Conservation (phyloP, 1,139 yeast species). For the Yamadazyma dushanensis region DNA sequence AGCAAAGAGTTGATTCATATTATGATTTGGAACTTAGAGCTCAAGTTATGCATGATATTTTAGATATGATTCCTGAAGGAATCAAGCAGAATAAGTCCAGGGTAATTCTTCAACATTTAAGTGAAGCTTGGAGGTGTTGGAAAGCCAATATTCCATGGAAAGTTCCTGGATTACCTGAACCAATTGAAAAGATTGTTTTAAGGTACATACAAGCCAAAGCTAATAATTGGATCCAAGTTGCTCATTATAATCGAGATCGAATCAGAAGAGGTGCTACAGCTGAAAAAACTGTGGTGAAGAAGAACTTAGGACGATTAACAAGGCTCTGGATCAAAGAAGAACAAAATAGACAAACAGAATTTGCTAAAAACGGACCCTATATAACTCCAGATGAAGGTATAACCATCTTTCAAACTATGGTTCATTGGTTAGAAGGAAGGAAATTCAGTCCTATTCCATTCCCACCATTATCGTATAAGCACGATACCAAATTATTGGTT, state of each 20-base stretch:
- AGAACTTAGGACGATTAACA: conserved; percentile 88
- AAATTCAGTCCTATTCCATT: conserved; percentile 87
- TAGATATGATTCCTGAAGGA: conserved; percentile 97
- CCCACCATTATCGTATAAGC: conserved; percentile 90
- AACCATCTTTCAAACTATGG: conserved; percentile 80
- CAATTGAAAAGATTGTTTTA: conserved; percentile 81
- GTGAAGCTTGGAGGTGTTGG: conserved; percentile 99
- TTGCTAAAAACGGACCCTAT: conserved; percentile 86
- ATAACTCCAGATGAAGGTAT: conserved; percentile 88
- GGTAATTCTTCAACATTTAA: conserved; percentile 85
- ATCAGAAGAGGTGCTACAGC: conserved; percentile 86
- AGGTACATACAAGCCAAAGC: conserved; percentile 94
- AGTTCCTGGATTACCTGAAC: conserved; percentile 94
- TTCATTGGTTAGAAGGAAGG: conserved; percentile 88
- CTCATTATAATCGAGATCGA: conserved; percentile 89
- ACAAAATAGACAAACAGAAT: conserved; percentile 81
- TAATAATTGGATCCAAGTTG: conserved; percentile 94
- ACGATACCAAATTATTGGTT: conserved; percentile 86
- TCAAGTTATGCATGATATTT: conserved; percentile 90
- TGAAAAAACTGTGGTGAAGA: conserved; percentile 91
- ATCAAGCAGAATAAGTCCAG: conserved; percentile 84
- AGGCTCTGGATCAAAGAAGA: conserved; percentile 91
- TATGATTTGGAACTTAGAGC: conserved; percentile 92
- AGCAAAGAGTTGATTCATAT: conserved; percentile 92
- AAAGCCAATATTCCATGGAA: conserved; percentile 98